These are phyloP conservation scores for Melocanna baccifera DNA, from an alignment of 176 grass and related monocot genomes.

Conservation along the genomic window DNA sequence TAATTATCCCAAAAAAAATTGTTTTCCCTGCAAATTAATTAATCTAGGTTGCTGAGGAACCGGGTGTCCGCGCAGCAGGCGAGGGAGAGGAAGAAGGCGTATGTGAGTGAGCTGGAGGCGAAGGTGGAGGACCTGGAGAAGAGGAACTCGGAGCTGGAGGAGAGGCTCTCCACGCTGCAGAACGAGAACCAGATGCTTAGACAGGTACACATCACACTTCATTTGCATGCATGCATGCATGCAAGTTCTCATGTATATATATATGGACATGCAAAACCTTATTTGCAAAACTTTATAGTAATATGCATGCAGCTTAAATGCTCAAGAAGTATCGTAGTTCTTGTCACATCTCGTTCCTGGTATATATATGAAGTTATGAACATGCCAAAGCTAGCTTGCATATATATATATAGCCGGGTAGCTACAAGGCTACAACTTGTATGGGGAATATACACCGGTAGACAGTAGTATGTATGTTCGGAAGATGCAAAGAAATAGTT, in stretches of 20 bases:
- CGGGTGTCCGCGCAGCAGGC: slow-evolving; percentile 82
- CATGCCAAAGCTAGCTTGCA: not conserved
- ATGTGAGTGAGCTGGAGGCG: slow-evolving; percentile 61
- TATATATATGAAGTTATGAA: not conserved
- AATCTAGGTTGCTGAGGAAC: slow-evolving; percentile 65
- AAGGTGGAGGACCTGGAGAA: slow-evolving; percentile 65
- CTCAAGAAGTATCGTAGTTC: not conserved
- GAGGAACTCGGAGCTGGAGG: slow-evolving; percentile 76
- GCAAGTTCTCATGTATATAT: not conserved
- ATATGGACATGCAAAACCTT: not conserved
- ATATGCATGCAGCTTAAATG: not conserved
- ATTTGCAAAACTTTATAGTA: not conserved
- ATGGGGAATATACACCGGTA: not conserved
- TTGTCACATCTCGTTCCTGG: not conserved
- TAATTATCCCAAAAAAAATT: not conserved
- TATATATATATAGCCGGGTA: not conserved
- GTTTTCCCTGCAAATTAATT: not conserved
- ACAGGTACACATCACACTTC: slow-evolving; percentile 27
- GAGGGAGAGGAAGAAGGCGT: slow-evolving; percentile 81
- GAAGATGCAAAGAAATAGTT: not conserved
- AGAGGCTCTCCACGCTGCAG: slow-evolving; percentile 69
- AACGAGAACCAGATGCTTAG: slow-evolving; percentile 93
- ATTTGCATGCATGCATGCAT: not conserved
- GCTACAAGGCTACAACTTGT: not conserved
- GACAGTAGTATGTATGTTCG: not conserved